These are phyloP conservation scores for Pachyrhizus erosus DNA, from an alignment of 306 rosid genomes.

Conservation along the genomic window DNA sequence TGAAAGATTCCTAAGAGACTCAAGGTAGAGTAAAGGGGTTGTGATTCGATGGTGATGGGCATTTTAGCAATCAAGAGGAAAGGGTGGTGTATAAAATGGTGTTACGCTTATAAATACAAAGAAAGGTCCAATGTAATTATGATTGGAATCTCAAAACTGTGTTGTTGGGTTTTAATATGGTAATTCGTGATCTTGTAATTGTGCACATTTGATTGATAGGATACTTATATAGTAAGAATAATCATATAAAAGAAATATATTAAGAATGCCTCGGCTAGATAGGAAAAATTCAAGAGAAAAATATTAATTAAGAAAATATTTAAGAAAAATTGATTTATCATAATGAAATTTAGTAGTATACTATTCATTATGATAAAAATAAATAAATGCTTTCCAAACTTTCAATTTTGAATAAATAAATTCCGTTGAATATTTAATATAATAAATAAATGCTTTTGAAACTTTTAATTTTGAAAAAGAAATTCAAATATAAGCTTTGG, in stretches of 20 bases:
- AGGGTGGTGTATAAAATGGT: background rate
- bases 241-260: too few relatives aligned
- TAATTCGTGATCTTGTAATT: background rate
- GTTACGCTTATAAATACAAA: background rate
- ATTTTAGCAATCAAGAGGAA: background rate
- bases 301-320: too few relatives aligned
- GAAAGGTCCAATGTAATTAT: background rate
- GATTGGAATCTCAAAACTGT: background rate
- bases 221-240: too few relatives aligned
- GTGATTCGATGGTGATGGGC: background rate
- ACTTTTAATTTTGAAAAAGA: too few relatives aligned
- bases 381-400: too few relatives aligned
- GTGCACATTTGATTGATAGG: background rate
- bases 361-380: too few relatives aligned
- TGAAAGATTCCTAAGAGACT: background rate
- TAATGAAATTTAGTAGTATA: too few relatives aligned
- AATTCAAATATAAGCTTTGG: too few relatives aligned
- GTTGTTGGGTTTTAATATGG: background rate
- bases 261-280: too few relatives aligned
- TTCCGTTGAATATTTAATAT: too few relatives aligned
- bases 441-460: background rate
- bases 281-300: too few relatives aligned
- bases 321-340: background rate
- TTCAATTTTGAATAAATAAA: too few relatives aligned
- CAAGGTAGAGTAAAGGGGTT: background rate